Evolutionary conservation across 441 rosid genomes (phyloP), one percentile per base, ranked within the genome.

Genomic region (Euphorbia neoarborescens): DNA sequence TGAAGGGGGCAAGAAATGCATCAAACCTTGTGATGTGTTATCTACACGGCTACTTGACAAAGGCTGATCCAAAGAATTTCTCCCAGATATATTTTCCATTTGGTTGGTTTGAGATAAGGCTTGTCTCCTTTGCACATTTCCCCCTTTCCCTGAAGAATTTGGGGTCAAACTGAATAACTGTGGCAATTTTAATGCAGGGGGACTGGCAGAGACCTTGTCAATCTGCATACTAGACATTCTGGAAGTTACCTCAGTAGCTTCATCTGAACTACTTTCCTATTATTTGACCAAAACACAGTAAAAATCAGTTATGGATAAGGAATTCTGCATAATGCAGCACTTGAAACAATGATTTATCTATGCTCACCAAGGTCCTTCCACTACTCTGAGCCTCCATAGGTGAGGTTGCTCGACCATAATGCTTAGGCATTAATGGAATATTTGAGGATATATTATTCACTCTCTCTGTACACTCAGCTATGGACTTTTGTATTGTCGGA

Each of bases 81-180:
- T 85, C 72, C 84, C 94, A 56, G 90, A 81, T 28, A 82, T 76
- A 77, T 77, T 86, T 74, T 88, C 97, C 79, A 80, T 80, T 81
- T 85, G 91, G 76, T 70, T 85, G 79, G 75, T 76, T 80, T 85
- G 96, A 65, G 87, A 61, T 77, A 79, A 50, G 58, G 84, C 69
- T 35, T 86, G 91, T 68, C 90, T 86, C 82, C 84, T 94, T 79
- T 90, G 99, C 71, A 83, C 63, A 79, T 82, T 88, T 79, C 89
- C 90, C 58, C 86, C 85, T 81, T 89, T 94, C 68, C 90, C 94
- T 63, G 96, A 90, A 61, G 97, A 89, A 80, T 83, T 94, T 75
- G 98, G 97, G 56, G 94, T 89, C 84, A 87, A 86, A 82, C 89
- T 84, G 87, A 95, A 95, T 71, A 92, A 80, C 70, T 95, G 97